Evolutionary conservation across 2,329 filamentous ascomycete genomes (phyloP).

Genomic region (Cytospora mali): DNA sequence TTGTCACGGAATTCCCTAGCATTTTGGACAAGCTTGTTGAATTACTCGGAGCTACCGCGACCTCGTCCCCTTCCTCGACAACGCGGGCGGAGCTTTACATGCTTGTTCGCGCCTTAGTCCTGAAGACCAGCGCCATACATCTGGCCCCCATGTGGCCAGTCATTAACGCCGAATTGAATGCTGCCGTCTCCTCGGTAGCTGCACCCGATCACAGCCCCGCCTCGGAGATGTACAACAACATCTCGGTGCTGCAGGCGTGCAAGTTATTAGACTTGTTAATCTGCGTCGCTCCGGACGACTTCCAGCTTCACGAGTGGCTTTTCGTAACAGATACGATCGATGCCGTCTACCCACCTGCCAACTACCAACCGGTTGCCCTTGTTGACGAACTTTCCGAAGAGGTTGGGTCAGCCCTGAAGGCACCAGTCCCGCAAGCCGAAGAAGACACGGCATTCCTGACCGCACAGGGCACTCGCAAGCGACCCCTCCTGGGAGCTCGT

Average conservation of each 20-base stretch:
- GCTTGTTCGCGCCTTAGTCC: constrained; percentile 77
- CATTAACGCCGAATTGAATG: constrained; percentile 82
- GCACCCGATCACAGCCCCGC: constrained; percentile 64
- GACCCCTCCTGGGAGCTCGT: constrained; percentile 54
- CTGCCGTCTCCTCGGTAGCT: constrained; percentile 74
- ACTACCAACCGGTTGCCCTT: constrained; percentile 71
- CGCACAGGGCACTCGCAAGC: constrained; percentile 42
- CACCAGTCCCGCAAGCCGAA: constrained; percentile 40
- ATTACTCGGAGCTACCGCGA: constrained; percentile 77
- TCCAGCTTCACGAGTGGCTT: constrained; percentile 97
- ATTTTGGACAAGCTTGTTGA: constrained; percentile 86
- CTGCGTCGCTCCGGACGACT: constrained; percentile 86
- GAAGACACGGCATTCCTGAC: constrained; percentile 44
- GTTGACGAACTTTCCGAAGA: constrained; percentile 84
- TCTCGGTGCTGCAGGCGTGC: constrained; percentile 83
- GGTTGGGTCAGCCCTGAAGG: constrained; percentile 54
- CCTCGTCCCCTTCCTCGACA: constrained; percentile 87
- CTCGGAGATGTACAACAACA: constrained; percentile 74
- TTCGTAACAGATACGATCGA: constrained; percentile 98
- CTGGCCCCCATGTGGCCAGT: constrained; percentile 87
- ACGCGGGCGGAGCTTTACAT: constrained; percentile 90
- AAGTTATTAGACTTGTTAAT: constrained; percentile 92
- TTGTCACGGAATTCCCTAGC: constrained; percentile 71
- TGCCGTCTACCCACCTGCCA: constrained; percentile 79
- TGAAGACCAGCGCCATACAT: constrained; percentile 78